phyloP scores from a whole-genome alignment of 257 asterid species.

The Forsythia suspensa region DNA sequence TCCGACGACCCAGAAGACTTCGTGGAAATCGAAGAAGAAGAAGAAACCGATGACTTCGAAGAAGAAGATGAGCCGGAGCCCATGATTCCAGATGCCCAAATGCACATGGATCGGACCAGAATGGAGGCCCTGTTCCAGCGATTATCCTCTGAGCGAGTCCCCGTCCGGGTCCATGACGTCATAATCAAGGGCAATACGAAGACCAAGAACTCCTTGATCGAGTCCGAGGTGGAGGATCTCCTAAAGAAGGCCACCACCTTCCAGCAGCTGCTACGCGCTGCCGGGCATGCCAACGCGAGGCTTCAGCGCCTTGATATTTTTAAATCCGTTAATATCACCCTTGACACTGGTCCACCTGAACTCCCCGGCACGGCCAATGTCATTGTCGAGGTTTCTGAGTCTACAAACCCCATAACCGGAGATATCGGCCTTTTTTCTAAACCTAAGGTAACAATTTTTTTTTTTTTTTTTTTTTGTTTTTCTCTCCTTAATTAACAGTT shows the following conservation, averaged over 20 bases:
- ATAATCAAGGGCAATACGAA: slow-evolving; percentile 78
- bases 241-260: slow-evolving; percentile 58
- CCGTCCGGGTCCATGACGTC: slow-evolving; percentile 80
- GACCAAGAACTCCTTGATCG: slow-evolving; percentile 72
- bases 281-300: slow-evolving; percentile 53
- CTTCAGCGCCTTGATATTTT: slow-evolving; percentile 71
- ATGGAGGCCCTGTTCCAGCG: slow-evolving; percentile 65
- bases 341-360: slow-evolving; percentile 89
- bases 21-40: slow-evolving; percentile 35
- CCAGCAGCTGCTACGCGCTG: slow-evolving; percentile 73
- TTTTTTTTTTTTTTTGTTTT: too few species aligned
- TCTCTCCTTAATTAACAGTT: slow-evolving; percentile 6
- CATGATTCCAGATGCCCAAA: slow-evolving; percentile 41
- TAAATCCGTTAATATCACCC: slow-evolving; percentile 70
- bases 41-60: slow-evolving; percentile 18
- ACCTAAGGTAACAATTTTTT: slow-evolving; percentile 63
- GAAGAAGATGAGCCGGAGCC: slow-evolving; percentile 34
- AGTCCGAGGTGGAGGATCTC: slow-evolving; percentile 59
- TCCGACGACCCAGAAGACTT: slow-evolving; percentile 20
- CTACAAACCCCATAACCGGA: slow-evolving; percentile 54
- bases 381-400: slow-evolving; percentile 73
- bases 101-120: slow-evolving; percentile 43
- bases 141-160: slow-evolving; percentile 61
- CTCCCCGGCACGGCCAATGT: slow-evolving; percentile 90
- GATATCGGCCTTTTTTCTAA: slow-evolving; percentile 72